A percentile compares a stretch with the other conserved stretches of the same genome.
Evolutionary conservation across 768 basidiomycete species (phyloP).

Genomic region (Mrakia blollopis): DNA sequence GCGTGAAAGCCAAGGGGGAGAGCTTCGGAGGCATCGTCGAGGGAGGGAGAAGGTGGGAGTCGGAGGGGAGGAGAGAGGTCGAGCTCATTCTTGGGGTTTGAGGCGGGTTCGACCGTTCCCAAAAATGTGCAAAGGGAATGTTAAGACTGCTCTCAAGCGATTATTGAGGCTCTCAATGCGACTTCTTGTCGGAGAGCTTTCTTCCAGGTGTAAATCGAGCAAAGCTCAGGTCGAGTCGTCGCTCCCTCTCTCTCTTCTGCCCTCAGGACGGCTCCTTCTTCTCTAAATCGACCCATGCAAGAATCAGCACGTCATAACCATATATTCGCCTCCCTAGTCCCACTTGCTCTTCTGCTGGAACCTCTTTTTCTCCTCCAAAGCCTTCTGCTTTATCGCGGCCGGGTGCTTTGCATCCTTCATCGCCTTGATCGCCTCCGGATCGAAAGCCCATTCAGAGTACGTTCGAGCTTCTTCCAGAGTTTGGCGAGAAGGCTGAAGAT

Average conservation of each 20-base stretch:
- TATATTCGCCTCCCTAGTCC: neutral
- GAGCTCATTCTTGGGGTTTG: neutral
- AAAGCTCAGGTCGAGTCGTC: no score
- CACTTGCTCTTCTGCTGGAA: neutral
- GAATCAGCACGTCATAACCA: no score
- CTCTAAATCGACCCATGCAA: no score
- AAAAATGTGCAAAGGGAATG: no score
- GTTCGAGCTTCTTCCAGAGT: conserved; percentile 3
- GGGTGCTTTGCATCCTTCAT: neutral
- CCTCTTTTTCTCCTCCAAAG: neutral
- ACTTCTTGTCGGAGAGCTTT: no score
- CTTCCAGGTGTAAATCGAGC: no score
- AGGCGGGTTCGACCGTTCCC: neutral
- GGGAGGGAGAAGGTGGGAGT: neutral
- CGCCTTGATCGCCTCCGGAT: neutral
- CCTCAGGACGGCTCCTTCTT: no score
- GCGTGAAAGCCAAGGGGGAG: neutral
- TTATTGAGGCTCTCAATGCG: no score
- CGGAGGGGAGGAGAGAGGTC: neutral
- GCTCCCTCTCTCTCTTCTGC: no score
- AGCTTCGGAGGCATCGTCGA: neutral
- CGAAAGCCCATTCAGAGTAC: conserved; percentile 7
- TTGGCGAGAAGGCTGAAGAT: neutral
- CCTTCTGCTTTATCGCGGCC: neutral
- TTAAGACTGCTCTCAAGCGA: no score